Conservation (phyloP, 2,329 filamentous ascomycete genomes). For the Pseudogymnoascus sp. region DNA sequence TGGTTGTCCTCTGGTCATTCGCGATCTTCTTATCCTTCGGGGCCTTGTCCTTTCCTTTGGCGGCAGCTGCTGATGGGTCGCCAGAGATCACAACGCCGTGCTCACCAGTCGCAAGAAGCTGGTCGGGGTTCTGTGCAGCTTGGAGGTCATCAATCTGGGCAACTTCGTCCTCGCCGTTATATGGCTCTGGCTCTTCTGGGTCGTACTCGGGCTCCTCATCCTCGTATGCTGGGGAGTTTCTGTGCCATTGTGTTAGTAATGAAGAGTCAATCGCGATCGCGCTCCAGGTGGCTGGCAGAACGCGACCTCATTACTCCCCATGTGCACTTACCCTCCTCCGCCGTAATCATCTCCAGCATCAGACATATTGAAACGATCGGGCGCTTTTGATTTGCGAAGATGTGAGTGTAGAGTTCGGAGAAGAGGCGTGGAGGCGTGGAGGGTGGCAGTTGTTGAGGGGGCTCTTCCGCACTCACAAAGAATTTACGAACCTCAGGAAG, state of each 20-base stretch:
- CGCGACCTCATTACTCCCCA: slow-evolving; percentile 4
- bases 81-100: slow-evolving; percentile 47
- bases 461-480: slow-evolving; percentile 14
- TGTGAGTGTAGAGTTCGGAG: slow-evolving; percentile 5
- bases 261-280: slow-evolving; percentile 17
- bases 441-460: slow-evolving; percentile 8
- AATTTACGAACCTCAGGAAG: slow-evolving; percentile 15
- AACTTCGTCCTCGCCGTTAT: slow-evolving; percentile 46
- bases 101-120: slow-evolving; percentile 27
- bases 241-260: slow-evolving; percentile 35
- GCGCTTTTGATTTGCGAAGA: background rate
- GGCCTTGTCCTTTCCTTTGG: slow-evolving; percentile 46
- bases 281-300: background rate
- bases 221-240: slow-evolving; percentile 64
- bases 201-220: slow-evolving; percentile 59
- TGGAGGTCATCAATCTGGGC: slow-evolving; percentile 44
- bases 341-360: slow-evolving; percentile 63
- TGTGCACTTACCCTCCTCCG: slow-evolving; percentile 41
- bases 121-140: slow-evolving; percentile 49
- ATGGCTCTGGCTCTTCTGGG: slow-evolving; percentile 44
- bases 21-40: slow-evolving; percentile 81
- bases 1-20: slow-evolving; percentile 80
- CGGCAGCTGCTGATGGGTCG: slow-evolving; percentile 54
- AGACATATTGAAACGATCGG: slow-evolving; percentile 47
- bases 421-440: background rate